Evolutionary conservation across 1,284 basidiomycete genomes (phyloP).

Genomic region (Malassezia caprae): DNA sequence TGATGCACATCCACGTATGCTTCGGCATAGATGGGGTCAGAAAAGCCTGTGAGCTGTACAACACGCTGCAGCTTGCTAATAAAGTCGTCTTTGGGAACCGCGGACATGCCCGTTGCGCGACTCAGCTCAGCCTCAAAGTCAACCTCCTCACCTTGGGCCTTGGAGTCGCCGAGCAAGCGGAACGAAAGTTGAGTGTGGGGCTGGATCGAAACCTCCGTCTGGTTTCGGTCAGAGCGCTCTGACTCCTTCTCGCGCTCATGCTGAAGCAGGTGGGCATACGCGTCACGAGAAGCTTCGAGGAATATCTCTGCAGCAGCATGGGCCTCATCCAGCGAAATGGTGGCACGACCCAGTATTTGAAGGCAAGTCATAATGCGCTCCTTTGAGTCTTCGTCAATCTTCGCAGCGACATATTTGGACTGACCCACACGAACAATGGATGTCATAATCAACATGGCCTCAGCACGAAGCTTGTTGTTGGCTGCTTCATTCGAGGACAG

Average conservation of each 20-base stretch:
- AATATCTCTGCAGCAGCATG: constrained; percentile 69
- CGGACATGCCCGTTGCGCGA: constrained; percentile 74
- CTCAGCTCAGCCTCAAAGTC: constrained; percentile 81
- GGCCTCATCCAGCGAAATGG: constrained; percentile 49
- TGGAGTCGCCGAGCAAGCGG: constrained; percentile 88
- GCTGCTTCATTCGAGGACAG: constrained; percentile 57
- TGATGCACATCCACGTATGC: constrained; percentile 97
- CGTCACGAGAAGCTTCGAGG: constrained; percentile 80
- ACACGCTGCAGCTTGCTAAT: constrained; percentile 91
- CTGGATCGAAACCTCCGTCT: constrained; percentile 67
- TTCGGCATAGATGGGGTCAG: constrained; percentile 95
- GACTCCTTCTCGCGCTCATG: constrained; percentile 59
- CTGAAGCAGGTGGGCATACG: constrained; percentile 89
- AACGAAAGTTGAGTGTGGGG: constrained; percentile 87
- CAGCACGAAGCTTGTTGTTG: constrained; percentile 60
- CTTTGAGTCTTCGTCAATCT: constrained; percentile 94
- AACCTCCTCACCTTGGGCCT: constrained; percentile 51
- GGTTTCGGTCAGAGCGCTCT: constrained; percentile 71
- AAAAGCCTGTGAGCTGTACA: constrained; percentile 93
- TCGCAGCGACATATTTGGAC: constrained; percentile 81
- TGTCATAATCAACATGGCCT: constrained; percentile 97
- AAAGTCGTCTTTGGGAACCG: constrained; percentile 76
- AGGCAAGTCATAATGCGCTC: constrained; percentile 96
- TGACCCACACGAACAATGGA: constrained; percentile 93
- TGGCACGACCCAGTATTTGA: constrained; percentile 62